Percentiles rank a stretch among this genome's conserved stretches.
phyloP scores from a whole-genome alignment of 257 asterid species.

The Plectranthus barbatus region DNA sequence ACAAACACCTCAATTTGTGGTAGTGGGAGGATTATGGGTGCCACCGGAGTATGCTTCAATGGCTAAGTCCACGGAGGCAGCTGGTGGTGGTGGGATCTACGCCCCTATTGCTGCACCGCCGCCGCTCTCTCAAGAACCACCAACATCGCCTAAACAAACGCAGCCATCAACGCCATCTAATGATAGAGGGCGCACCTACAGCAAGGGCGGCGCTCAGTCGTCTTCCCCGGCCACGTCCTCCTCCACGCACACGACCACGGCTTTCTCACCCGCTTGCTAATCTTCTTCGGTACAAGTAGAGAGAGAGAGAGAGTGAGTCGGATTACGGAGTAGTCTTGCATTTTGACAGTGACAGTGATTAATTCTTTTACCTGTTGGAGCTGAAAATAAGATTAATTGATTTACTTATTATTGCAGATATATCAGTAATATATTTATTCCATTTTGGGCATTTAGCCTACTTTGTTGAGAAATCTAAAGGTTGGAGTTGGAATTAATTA shows the following conservation, averaged over 20 bases:
- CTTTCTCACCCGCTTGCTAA: constrained; percentile 27
- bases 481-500: not conserved
- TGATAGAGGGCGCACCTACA: constrained; percentile 9
- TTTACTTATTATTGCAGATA: not conserved
- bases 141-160: constrained; percentile 6
- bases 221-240: constrained; percentile 42
- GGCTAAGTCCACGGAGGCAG: constrained; percentile 6
- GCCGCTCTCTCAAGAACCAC: constrained; percentile 7
- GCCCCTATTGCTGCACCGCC: constrained; percentile 24
- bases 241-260: constrained; percentile 33
- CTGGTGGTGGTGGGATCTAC: constrained; percentile 12
- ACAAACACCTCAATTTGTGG: constrained; percentile 35
- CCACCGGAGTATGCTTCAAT: constrained; percentile 29
- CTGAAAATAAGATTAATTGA: not conserved
- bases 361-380: not conserved
- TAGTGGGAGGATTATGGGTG: constrained; percentile 44
- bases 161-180: constrained; percentile 11
- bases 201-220: constrained; percentile 23
- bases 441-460: not conserved
- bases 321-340: not conserved
- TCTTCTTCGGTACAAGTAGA: not conserved
- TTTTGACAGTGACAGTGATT: constrained; percentile 8
- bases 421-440: not conserved
- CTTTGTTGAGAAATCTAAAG: not conserved
- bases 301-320: not conserved